Evolutionary conservation across 1,284 basidiomycete species (phyloP).

Genomic region (Trametes pubescens): DNA sequence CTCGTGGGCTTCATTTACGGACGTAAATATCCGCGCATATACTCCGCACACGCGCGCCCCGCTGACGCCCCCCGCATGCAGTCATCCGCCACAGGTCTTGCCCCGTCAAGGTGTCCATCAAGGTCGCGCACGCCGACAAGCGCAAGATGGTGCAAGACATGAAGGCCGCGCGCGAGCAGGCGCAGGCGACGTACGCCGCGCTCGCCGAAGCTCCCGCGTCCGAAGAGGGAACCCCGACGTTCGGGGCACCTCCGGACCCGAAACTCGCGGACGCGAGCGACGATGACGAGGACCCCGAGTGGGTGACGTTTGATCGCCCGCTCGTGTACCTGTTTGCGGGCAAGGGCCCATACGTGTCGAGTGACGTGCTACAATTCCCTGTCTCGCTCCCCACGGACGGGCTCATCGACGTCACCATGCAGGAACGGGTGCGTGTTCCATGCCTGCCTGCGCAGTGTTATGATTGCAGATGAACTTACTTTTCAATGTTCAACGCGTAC

Average conservation of each 20-base stretch:
- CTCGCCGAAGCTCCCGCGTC: constrained; percentile 1
- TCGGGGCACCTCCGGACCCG: constrained; percentile 49
- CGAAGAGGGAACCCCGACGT: neutral
- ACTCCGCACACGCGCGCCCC: constrained; percentile 5
- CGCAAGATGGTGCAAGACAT: constrained; percentile 64
- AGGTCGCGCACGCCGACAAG: constrained; percentile 78
- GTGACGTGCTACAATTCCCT: constrained; percentile 89
- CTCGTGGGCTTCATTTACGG: constrained; percentile 84
- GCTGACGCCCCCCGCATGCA: constrained; percentile 39
- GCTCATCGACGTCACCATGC: constrained; percentile 79
- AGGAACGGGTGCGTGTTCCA: constrained; percentile 61
- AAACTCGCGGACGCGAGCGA: constrained; percentile 50
- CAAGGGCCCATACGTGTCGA: constrained; percentile 69
- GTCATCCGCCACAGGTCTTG: constrained; percentile 75
- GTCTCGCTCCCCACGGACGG: constrained; percentile 84
- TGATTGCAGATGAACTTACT: neutral
- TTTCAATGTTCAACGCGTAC: neutral
- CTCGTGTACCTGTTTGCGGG: constrained; percentile 78
- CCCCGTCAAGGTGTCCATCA: constrained; percentile 76
- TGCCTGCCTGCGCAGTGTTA: neutral
- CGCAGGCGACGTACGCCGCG: constrained; percentile 31
- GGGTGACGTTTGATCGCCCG: constrained; percentile 76
- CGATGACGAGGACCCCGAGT: constrained; percentile 50
- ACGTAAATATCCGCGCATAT: constrained; percentile 48
- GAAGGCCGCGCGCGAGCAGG: constrained; percentile 26